phyloP scores from a whole-genome alignment of 768 basidiomycete genomes.

The Gymnopilus junonius region DNA sequence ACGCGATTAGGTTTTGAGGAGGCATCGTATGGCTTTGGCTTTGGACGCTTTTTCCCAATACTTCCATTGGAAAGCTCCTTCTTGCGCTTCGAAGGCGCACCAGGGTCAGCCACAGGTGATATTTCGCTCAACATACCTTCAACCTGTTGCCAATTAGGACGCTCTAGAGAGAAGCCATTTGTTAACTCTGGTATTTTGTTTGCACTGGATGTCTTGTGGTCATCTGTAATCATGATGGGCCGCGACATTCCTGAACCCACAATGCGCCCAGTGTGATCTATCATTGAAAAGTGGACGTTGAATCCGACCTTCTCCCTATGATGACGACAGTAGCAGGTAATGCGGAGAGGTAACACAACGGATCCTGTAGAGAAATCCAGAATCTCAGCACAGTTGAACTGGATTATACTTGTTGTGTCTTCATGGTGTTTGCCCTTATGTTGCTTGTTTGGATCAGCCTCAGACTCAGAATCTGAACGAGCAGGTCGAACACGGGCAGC shows the following conservation, averaged over 20 bases:
- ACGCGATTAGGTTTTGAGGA: conserved; percentile 46
- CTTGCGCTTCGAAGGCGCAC: conserved; percentile 54
- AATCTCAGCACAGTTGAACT: conserved; percentile 93
- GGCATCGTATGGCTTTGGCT: conserved; percentile 78
- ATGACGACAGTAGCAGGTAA: conserved; percentile 98
- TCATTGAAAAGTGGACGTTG: conserved; percentile 85
- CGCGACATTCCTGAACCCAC: conserved; percentile 83
- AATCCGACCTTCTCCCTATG: conserved; percentile 98
- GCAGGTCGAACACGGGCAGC: conserved; percentile 82
- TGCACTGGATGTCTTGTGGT: conserved; percentile 82
- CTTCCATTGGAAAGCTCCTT: conserved; percentile 39
- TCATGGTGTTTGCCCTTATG: conserved; percentile 56
- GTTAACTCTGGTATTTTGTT: conserved; percentile 37
- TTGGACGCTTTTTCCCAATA: conserved; percentile 60
- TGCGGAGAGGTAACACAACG: conserved; percentile 87
- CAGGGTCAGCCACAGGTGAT: conserved; percentile 33
- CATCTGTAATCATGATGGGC: conserved; percentile 99
- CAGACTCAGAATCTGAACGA: conserved; percentile 76
- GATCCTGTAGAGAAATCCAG: conserved; percentile 90
- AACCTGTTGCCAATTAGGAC: conserved; percentile 54
- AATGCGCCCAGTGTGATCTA: conserved; percentile 76
- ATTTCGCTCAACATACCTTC: conserved; percentile 29
- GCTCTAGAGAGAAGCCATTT: conserved; percentile 39
- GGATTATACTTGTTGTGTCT: conserved; percentile 84
- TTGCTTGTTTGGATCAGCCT: conserved; percentile 47